Evolutionary conservation across 257 asterid genomes (phyloP), one percentile per base, ranked within the genome.

Genomic region (Solanum chaucha): DNA sequence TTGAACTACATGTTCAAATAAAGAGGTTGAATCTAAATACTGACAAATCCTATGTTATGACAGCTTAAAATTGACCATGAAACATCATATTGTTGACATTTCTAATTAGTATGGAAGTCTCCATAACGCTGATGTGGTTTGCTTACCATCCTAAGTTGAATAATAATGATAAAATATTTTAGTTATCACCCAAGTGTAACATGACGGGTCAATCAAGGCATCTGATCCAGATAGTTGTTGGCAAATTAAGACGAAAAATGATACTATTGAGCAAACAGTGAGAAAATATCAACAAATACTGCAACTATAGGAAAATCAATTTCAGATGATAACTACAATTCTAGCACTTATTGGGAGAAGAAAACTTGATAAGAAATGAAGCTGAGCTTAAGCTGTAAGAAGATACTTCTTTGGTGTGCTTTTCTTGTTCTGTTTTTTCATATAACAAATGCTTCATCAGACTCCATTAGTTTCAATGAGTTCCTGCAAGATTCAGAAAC

Each of bases 401-500:
- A 80, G 28, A 46, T 80, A 14, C 34, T 77, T 80, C 65, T 30
- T 77, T 44, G 58, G 67, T 3, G 34, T 26, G 38, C 40, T 73
- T 3, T 19, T 89, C 40, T 58, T 71, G 71, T 83, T 55, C 65
- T n/a, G 17, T 36, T 75, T 65, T 59, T 30, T 64, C 65, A 8
- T 78, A 44, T 80, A 80, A 58, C 67, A 15, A 46, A 80, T 78
- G 36, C 28, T 6, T 70, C 86, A 44, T 59, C 30, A n/a, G 87
- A 87, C 83, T 74, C 67, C 74, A 67, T 90, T 65, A 88, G 86
- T 8, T 10, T 51, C 32, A 24, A 81, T 61, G 35, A 64, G 48
- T 88, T 88, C 13, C 72, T 90, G 17, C 58, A 44, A 85, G 92
- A 87, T 77, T 30, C 87, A 14, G 87, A 91, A 38, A 68, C 44